phyloP scores from a whole-genome alignment of 2,329 filamentous ascomycete genomes.

The Colletotrichum sp. region DNA sequence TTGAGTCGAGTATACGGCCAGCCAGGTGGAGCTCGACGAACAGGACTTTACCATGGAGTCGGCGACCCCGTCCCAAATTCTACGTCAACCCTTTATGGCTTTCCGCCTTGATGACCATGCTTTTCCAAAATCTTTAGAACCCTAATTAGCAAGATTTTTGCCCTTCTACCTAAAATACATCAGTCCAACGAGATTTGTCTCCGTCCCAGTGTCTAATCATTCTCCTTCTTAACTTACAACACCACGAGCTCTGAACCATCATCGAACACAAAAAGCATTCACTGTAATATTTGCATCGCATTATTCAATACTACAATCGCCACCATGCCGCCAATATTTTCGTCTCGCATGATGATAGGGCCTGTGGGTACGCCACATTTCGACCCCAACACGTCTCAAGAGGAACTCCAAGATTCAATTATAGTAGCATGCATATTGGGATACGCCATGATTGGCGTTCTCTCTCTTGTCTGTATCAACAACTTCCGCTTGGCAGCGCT shows the following conservation, averaged over 20 bases:
- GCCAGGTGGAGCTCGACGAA: neutral
- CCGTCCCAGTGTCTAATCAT: neutral
- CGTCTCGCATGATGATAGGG: neutral
- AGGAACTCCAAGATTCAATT: neutral
- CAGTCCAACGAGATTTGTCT: neutral
- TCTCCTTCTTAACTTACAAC: neutral
- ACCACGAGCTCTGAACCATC: neutral
- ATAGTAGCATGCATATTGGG: neutral
- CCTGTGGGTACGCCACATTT: neutral
- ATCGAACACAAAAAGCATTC: neutral
- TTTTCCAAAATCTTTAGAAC: neutral
- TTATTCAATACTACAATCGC: neutral
- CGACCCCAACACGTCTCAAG: neutral
- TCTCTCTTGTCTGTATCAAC: neutral
- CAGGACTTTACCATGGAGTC: neutral
- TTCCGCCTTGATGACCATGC: neutral
- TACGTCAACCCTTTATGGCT: neutral
- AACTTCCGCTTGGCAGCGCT: neutral
- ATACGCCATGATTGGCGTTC: neutral
- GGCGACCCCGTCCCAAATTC: neutral
- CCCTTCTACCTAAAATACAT: neutral
- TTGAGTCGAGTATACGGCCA: neutral
- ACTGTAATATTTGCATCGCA: neutral
- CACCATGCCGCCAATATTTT: neutral
- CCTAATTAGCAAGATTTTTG: fast-evolving